phyloP scores from a whole-genome alignment of 176 grass and related monocot genomes.

The Oryza meyeriana region DNA sequence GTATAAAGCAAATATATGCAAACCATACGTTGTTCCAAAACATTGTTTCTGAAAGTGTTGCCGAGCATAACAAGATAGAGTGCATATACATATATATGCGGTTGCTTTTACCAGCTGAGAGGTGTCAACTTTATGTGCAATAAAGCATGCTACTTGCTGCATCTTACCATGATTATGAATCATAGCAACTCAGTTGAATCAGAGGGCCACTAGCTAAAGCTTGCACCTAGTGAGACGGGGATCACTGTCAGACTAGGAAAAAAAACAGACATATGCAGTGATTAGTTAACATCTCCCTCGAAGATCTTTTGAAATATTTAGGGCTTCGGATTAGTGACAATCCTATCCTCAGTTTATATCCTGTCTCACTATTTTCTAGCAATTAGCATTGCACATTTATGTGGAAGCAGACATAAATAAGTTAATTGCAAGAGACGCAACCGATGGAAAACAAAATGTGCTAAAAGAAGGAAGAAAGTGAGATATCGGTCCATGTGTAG shows the following conservation, averaged over 20 bases:
- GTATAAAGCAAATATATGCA: background rate
- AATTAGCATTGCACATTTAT: too few species aligned
- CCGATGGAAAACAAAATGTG: too few species aligned
- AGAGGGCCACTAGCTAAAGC: background rate
- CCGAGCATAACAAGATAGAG: background rate
- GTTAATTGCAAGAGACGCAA: too few species aligned
- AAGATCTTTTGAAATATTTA: constrained; percentile 14
- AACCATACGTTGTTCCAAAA: background rate
- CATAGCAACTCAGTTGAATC: background rate
- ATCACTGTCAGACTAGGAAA: constrained; percentile 13
- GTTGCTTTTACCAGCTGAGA: background rate
- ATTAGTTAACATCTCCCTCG: background rate
- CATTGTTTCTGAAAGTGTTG: background rate
- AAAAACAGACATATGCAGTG: background rate
- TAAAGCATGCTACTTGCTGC: background rate
- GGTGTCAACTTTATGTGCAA: background rate
- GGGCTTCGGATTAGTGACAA: background rate
- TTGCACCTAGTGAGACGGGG: background rate
- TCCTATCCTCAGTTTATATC: constrained; percentile 1
- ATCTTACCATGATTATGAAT: background rate
- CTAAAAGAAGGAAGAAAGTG: too few species aligned
- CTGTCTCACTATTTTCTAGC: too few species aligned
- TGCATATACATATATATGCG: background rate
- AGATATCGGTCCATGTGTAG: too few species aligned
- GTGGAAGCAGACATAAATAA: too few species aligned